phyloP scores from a whole-genome alignment of 1,284 basidiomycete species.

The Cutaneotrichosporon mucoides region DNA sequence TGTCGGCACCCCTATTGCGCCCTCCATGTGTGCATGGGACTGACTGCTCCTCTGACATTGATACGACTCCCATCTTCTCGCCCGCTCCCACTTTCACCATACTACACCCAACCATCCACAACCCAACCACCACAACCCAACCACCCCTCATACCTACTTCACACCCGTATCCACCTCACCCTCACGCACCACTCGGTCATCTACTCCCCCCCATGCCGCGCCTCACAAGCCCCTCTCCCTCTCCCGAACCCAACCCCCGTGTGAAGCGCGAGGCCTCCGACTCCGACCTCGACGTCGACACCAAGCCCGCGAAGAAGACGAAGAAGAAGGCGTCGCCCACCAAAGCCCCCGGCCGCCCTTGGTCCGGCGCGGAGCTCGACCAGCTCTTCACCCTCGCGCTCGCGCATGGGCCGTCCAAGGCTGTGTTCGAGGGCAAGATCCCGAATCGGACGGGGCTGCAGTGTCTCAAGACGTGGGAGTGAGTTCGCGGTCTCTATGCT shows the following conservation, averaged over 20 bases:
- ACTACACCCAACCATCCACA: too few relatives aligned
- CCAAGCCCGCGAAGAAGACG: background rate
- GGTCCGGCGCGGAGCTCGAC: slow-evolving; percentile 11
- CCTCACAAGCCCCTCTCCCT: background rate
- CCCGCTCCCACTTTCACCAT: too few relatives aligned
- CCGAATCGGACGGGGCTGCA: slow-evolving; percentile 8
- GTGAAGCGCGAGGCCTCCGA: background rate
- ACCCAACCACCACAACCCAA: too few relatives aligned
- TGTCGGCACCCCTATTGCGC: too few relatives aligned
- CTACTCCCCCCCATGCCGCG: background rate
- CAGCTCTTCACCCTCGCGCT: slow-evolving; percentile 4
- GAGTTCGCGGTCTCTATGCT: background rate
- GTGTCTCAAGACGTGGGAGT: slow-evolving; percentile 15
- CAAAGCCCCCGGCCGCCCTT: background rate
- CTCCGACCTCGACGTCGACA: background rate
- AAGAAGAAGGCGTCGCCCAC: background rate
- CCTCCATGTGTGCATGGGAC: too few relatives aligned
- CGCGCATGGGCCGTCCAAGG: background rate
- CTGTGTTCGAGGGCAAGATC: slow-evolving; percentile 12
- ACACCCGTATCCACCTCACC: too few relatives aligned
- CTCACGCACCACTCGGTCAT: too few relatives aligned
- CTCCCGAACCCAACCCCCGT: background rate
- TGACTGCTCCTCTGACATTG: too few relatives aligned
- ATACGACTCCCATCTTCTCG: too few relatives aligned
- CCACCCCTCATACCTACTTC: too few relatives aligned